A percentile compares a stretch with the other conserved stretches of the same genome.
These are phyloP conservation scores for Fusarium sp. DNA, from an alignment of 2,329 filamentous ascomycete genomes.

Conservation along the genomic window DNA sequence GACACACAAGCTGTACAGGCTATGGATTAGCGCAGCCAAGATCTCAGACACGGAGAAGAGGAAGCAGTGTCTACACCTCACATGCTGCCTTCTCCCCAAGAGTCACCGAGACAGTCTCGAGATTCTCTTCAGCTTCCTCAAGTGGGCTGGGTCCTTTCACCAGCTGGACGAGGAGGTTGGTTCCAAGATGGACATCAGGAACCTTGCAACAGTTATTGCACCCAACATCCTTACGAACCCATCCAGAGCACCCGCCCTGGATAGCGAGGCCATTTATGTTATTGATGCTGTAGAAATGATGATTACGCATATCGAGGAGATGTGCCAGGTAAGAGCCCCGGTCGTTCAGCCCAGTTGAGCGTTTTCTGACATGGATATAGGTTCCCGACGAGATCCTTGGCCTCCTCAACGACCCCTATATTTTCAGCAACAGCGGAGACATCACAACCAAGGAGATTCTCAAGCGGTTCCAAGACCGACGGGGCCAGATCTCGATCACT, in stretches of 20 bases:
- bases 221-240: slow-evolving; percentile 88
- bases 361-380: slow-evolving; percentile 56
- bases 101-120: slow-evolving; percentile 92
- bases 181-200: slow-evolving; percentile 99
- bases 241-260: slow-evolving; percentile 70
- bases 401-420: slow-evolving; percentile 80
- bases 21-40: slow-evolving; percentile 91
- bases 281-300: slow-evolving; percentile 92
- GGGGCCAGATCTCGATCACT: slow-evolving; percentile 64
- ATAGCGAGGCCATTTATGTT: slow-evolving; percentile 88
- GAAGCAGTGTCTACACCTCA: slow-evolving; percentile 84
- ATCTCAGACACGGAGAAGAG: slow-evolving; percentile 82
- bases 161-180: slow-evolving; percentile 96
- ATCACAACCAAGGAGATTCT: slow-evolving; percentile 97
- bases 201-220: slow-evolving; percentile 95
- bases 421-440: slow-evolving; percentile 83
- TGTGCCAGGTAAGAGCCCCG: slow-evolving; percentile 81
- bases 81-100: slow-evolving; percentile 92
- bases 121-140: slow-evolving; percentile 93
- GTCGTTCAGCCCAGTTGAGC: slow-evolving; percentile 25
- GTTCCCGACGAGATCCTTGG: slow-evolving; percentile 91
- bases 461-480: slow-evolving; percentile 86
- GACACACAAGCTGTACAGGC: slow-evolving; percentile 90
- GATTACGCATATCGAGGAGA: slow-evolving; percentile 92
- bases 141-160: slow-evolving; percentile 97